phyloP scores from a whole-genome alignment of 257 asterid genomes.

The Salvia hispanica region DNA sequence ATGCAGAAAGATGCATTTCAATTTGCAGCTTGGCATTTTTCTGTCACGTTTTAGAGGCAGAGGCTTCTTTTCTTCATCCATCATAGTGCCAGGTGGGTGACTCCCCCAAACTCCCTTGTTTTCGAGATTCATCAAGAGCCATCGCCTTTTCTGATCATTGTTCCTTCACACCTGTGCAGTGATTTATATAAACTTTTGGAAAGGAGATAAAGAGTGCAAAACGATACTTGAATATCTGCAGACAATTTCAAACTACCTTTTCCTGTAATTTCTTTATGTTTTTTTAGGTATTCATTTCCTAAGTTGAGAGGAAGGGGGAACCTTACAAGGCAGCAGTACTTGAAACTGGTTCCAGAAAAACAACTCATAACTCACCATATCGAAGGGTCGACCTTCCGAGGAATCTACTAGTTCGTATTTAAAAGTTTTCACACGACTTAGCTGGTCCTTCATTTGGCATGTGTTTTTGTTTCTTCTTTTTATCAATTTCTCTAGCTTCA shows the following conservation, averaged over 20 bases:
- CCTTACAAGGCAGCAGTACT: neutral
- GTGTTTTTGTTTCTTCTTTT: slow-evolving; percentile 1
- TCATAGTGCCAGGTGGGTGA: no score
- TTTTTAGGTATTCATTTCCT: neutral
- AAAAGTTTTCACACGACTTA: slow-evolving; percentile 39
- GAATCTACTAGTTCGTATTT: slow-evolving; percentile 35
- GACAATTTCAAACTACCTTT: neutral
- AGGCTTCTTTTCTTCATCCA: neutral
- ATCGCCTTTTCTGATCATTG: slow-evolving; percentile 42
- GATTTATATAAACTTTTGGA: slow-evolving; percentile 13
- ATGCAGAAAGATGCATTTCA: neutral
- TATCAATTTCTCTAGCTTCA: slow-evolving; percentile 46
- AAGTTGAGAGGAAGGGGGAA: neutral
- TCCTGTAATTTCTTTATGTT: neutral
- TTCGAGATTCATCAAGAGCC: slow-evolving; percentile 47
- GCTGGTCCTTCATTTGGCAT: slow-evolving; percentile 33
- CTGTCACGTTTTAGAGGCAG: neutral
- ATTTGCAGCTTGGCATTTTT: neutral
- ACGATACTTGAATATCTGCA: neutral
- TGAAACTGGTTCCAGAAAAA: neutral
- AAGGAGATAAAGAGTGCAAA: neutral
- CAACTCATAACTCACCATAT: slow-evolving; percentile 46
- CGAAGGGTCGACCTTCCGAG: slow-evolving; percentile 46
- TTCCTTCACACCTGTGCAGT: neutral
- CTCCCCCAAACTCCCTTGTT: slow-evolving; percentile 36